phyloP scores from a whole-genome alignment of 2,329 filamentous ascomycete genomes.

The Aspergillus floridensis region DNA sequence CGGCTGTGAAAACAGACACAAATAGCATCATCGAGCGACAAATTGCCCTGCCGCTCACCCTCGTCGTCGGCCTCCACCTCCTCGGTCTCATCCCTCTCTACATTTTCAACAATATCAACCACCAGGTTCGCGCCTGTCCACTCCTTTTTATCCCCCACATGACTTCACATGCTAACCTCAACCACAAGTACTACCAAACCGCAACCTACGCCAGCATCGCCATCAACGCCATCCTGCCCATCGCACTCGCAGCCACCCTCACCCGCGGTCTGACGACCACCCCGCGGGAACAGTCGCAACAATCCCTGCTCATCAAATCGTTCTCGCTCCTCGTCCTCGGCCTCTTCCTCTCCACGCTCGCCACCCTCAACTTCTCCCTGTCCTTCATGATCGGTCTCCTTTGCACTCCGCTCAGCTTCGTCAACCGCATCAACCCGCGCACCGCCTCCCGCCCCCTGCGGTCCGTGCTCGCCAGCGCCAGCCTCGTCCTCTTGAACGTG shows the following conservation, averaged over 20 bases:
- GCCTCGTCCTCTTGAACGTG: slow-evolving; percentile 55
- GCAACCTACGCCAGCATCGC: slow-evolving; percentile 59
- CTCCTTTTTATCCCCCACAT: neutral
- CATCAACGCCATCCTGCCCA: slow-evolving; percentile 57
- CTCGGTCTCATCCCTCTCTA: slow-evolving; percentile 78
- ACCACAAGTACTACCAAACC: slow-evolving; percentile 55
- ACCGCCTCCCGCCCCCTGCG: slow-evolving; percentile 20
- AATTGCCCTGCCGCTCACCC: slow-evolving; percentile 56
- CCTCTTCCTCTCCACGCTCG: slow-evolving; percentile 86
- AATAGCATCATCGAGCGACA: slow-evolving; percentile 38
- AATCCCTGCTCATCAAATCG: slow-evolving; percentile 77
- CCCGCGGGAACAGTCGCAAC: slow-evolving; percentile 58
- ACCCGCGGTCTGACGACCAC: slow-evolving; percentile 44
- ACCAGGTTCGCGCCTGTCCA: slow-evolving; percentile 53
- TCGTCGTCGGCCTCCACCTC: slow-evolving; percentile 72
- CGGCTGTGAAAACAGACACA: slow-evolving; percentile 12
- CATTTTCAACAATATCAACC: slow-evolving; percentile 73
- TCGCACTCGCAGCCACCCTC: slow-evolving; percentile 56
- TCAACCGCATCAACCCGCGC: slow-evolving; percentile 29
- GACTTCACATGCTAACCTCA: slow-evolving; percentile 15
- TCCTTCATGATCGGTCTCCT: slow-evolving; percentile 80
- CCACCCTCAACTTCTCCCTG: slow-evolving; percentile 93
- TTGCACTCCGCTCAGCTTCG: slow-evolving; percentile 75
- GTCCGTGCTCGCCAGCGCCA: slow-evolving; percentile 32
- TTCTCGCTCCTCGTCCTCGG: slow-evolving; percentile 91